Conservation (phyloP, 345 rosid genomes). For the Lumnitzera littorea region DNA sequence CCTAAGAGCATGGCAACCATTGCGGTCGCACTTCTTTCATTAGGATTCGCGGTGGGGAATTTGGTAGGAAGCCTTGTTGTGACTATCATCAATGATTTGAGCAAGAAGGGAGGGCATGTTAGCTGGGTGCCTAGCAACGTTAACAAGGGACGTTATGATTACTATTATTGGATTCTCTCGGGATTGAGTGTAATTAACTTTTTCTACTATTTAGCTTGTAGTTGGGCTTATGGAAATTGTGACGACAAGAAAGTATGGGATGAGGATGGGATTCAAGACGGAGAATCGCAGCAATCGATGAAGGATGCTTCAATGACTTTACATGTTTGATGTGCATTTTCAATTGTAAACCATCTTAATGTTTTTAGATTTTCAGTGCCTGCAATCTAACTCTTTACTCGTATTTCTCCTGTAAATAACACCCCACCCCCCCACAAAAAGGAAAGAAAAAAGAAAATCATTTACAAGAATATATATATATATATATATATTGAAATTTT, state of each 20-base stretch:
- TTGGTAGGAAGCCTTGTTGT: constrained; percentile 32
- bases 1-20: constrained; percentile 48
- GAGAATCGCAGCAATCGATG: not conserved
- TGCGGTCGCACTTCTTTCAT: constrained; percentile 27
- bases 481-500: too few species aligned
- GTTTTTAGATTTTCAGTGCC: too few species aligned
- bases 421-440: too few species aligned
- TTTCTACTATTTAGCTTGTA: constrained; percentile 26
- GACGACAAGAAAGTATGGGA: constrained; percentile 26
- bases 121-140: constrained; percentile 42
- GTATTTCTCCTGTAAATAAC: too few species aligned
- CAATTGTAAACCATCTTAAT: too few species aligned
- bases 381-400: too few species aligned
- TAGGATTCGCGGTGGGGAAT: constrained; percentile 30
- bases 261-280: constrained; percentile 14
- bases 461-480: too few species aligned
- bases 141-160: constrained; percentile 41
- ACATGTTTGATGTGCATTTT: too few species aligned
- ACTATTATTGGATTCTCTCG: constrained; percentile 45
- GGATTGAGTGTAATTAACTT: constrained; percentile 26
- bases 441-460: too few species aligned
- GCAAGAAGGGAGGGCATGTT: constrained; percentile 9
- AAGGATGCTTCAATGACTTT: too few species aligned
- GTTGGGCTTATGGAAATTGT: constrained; percentile 31
- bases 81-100: constrained; percentile 11